Conservation (phyloP, 345 rosid genomes). For the Syzygium oleosum region DNA sequence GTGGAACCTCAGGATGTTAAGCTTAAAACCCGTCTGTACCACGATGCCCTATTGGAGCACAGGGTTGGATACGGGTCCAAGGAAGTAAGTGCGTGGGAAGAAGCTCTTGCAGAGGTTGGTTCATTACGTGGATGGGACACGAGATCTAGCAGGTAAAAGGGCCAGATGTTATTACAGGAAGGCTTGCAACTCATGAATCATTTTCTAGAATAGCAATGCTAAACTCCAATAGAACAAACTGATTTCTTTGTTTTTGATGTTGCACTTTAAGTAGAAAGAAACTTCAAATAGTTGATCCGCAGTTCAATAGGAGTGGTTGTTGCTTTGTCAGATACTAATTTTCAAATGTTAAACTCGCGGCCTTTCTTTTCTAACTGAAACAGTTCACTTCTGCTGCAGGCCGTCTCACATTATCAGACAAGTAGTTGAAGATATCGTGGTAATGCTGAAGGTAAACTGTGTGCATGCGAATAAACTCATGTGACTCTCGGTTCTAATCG, state of each 20-base stretch:
- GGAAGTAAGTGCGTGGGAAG: fast-evolving
- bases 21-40: not conserved
- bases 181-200: not conserved
- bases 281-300: not conserved
- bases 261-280: not conserved
- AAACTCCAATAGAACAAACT: not conserved
- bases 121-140: fast-evolving
- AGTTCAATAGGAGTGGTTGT: not conserved
- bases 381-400: not conserved
- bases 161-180: not conserved
- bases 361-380: not conserved
- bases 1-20: not conserved
- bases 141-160: not conserved
- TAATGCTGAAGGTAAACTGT: not conserved
- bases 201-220: not conserved
- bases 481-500: not conserved
- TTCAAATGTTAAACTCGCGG: not conserved
- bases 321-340: not conserved
- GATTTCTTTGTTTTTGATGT: too few species aligned
- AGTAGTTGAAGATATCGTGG: too few species aligned
- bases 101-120: fast-evolving
- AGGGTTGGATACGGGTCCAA: fast-evolving
- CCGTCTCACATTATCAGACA: not conserved
- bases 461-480: not conserved
- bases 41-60: fast-evolving